Percentiles rank a stretch among this genome's conserved stretches.
These are phyloP conservation scores for Chlorella vulgaris DNA, from an alignment of 139 green algal genomes.

Conservation along the genomic window DNA sequence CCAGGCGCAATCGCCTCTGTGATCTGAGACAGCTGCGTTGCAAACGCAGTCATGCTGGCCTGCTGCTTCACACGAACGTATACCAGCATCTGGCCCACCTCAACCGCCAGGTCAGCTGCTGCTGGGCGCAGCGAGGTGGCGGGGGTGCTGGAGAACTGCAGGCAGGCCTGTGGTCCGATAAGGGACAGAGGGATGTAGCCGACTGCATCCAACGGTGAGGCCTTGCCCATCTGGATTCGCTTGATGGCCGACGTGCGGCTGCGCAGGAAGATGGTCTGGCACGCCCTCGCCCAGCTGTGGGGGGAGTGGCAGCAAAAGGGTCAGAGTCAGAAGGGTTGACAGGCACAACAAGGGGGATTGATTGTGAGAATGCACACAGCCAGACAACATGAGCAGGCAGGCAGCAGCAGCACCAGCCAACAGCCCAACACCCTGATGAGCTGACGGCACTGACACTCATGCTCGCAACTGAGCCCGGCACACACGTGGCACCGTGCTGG, in stretches of 20 bases:
- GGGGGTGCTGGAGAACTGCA: neutral
- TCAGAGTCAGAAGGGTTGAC: neutral
- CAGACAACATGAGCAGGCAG: neutral
- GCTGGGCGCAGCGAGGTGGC: constrained; percentile 6
- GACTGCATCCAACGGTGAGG: neutral
- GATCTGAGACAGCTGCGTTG: constrained; percentile 53
- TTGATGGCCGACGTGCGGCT: constrained; percentile 23
- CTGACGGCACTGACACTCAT: too few relatives aligned
- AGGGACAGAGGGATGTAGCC: neutral
- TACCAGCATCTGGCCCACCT: constrained; percentile 61
- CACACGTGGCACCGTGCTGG: neutral
- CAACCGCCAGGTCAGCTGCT: constrained; percentile 22
- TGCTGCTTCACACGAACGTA: constrained; percentile 50
- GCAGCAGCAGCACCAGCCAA: too few relatives aligned
- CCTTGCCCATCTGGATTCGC: neutral
- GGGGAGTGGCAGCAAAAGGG: neutral
- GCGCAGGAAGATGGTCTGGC: constrained; percentile 50
- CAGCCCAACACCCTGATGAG: too few relatives aligned
- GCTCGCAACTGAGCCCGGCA: too few relatives aligned
- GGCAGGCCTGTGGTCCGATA: constrained; percentile 6
- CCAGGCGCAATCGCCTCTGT: constrained; percentile 11
- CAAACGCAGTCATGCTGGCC: constrained; percentile 54
- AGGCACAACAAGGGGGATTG: neutral
- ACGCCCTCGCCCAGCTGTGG: constrained; percentile 44
- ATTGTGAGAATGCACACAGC: neutral